These are phyloP conservation scores for apple (Malus domestica) DNA, from an alignment of 306 rosid genomes.

Conservation along the genomic window DNA sequence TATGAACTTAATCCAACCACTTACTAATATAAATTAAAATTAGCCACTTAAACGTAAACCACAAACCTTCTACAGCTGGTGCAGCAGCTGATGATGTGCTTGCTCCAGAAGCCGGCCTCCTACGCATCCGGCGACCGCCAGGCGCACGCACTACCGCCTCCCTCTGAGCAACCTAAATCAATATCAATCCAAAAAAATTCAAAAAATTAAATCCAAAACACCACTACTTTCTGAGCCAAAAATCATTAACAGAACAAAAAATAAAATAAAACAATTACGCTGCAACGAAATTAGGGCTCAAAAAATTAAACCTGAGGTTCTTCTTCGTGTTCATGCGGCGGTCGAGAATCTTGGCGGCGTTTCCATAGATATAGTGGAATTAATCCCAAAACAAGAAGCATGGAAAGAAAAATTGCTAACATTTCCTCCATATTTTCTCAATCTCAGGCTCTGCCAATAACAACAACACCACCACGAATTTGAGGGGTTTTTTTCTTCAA, in stretches of 20 bases:
- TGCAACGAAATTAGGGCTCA: neutral
- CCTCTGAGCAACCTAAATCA: slow-evolving; percentile 54
- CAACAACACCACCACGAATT: neutral
- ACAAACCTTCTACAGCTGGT: slow-evolving; percentile 53
- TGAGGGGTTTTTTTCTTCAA: too few relatives aligned
- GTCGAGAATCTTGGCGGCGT: slow-evolving; percentile 56
- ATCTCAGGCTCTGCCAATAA: neutral
- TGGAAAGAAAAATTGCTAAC: slow-evolving; percentile 44
- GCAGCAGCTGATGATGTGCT: slow-evolving; percentile 59
- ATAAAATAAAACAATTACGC: neutral
- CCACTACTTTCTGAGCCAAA: neutral
- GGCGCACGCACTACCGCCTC: slow-evolving; percentile 74
- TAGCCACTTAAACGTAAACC: neutral
- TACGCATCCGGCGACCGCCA: slow-evolving; percentile 78
- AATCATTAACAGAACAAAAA: too few relatives aligned
- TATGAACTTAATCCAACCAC: neutral
- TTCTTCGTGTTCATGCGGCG: slow-evolving; percentile 36
- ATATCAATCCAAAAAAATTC: neutral
- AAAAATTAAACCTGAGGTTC: slow-evolving; percentile 55
- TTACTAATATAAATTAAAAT: too few relatives aligned
- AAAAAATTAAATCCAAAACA: neutral
- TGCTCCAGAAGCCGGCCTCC: slow-evolving; percentile 81
- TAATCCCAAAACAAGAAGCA: slow-evolving; percentile 50
- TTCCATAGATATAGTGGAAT: slow-evolving; percentile 83
- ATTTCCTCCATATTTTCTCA: slow-evolving; percentile 57